Conservation (phyloP, 2,329 filamentous ascomycete species). For the Hymenoscyphus linearis region DNA sequence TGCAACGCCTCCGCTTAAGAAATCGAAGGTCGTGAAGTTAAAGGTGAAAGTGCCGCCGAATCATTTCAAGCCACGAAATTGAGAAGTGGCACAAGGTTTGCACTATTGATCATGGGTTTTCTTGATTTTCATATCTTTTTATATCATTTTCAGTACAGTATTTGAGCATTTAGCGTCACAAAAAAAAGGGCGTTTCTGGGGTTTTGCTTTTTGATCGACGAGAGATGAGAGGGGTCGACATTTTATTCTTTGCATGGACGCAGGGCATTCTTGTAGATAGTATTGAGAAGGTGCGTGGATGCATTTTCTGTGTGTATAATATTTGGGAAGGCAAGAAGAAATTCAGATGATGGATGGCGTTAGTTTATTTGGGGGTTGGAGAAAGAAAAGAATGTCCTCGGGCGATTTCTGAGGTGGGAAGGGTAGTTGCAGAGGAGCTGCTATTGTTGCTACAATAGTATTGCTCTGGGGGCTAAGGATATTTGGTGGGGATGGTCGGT, state of each 20-base stretch:
- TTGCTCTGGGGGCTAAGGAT: neutral
- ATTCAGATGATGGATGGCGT: neutral
- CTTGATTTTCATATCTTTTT: neutral
- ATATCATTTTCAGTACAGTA: neutral
- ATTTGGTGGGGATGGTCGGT: too few species aligned
- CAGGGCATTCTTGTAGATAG: constrained; percentile 2
- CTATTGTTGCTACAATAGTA: neutral
- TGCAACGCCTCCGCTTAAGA: neutral
- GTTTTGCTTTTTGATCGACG: neutral
- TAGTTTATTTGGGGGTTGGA: neutral
- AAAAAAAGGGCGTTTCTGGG: neutral
- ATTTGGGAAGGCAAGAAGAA: neutral
- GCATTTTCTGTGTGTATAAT: neutral
- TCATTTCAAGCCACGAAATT: neutral
- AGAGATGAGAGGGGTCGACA: neutral
- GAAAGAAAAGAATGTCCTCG: neutral
- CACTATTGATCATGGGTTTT: neutral
- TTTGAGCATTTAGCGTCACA: constrained; percentile 1
- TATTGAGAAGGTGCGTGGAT: neutral
- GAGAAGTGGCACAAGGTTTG: neutral
- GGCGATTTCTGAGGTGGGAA: neutral
- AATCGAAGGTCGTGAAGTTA: neutral
- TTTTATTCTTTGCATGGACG: neutral
- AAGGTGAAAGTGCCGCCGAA: constrained; percentile 1
- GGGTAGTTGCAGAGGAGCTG: neutral